Conservation (phyloP, 257 asterid species). For the Prunella vulgaris region DNA sequence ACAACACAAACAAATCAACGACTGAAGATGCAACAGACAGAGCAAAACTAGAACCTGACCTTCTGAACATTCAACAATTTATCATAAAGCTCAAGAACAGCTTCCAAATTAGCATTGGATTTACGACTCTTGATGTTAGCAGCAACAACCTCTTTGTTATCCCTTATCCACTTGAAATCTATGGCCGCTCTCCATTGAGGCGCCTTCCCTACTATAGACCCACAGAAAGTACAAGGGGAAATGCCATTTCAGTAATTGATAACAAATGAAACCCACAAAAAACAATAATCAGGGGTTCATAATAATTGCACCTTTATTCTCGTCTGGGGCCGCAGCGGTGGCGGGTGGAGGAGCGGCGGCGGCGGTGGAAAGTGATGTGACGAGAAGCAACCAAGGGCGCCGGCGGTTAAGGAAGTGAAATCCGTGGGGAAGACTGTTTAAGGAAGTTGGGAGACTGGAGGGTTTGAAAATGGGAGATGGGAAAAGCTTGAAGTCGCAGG, state of each 20-base stretch:
- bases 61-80: slow-evolving; percentile 61
- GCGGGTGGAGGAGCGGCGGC: slow-evolving; percentile 29
- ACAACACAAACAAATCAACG: background rate
- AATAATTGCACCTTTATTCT: slow-evolving; percentile 33
- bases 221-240: background rate
- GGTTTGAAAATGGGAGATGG: slow-evolving; percentile 24
- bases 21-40: background rate
- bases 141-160: slow-evolving; percentile 75
- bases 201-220: slow-evolving; percentile 48
- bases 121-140: slow-evolving; percentile 62
- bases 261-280: background rate
- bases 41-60: slow-evolving; percentile 66
- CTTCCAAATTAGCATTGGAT: slow-evolving; percentile 66
- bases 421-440: slow-evolving; percentile 9
- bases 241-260: background rate
- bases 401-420: slow-evolving; percentile 13
- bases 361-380: slow-evolving; percentile 51
- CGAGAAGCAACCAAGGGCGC: slow-evolving; percentile 29
- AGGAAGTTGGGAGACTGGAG: slow-evolving; percentile 16
- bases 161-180: slow-evolving; percentile 94
- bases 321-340: slow-evolving; percentile 26
- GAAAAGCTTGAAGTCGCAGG: slow-evolving; percentile 21
- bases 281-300: background rate
- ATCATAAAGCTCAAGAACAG: slow-evolving; percentile 68
- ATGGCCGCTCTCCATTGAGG: slow-evolving; percentile 91